phyloP scores from a whole-genome alignment of 176 grass and related monocot species.

The Oropetium thomaeum region DNA sequence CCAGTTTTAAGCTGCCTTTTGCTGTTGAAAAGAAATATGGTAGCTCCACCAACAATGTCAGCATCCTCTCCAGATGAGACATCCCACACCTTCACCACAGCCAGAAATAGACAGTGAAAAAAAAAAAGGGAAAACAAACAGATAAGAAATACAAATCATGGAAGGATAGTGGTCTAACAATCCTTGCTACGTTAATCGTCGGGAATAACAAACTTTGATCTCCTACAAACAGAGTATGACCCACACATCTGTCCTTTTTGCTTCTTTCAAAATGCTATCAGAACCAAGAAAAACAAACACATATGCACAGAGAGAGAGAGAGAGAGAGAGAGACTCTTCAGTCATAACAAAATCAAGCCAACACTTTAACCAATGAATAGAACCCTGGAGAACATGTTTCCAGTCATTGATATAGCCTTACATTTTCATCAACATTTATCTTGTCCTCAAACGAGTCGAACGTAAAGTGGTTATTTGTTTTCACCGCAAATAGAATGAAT shows the following conservation, averaged over 20 bases:
- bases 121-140: background rate
- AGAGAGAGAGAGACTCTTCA: too few species aligned
- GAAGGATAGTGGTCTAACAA: background rate
- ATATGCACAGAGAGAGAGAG: too few species aligned
- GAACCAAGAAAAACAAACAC: background rate
- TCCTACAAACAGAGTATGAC: background rate
- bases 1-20: slow-evolving; percentile 93
- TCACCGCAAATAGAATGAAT: background rate
- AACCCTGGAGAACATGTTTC: background rate
- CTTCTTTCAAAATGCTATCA: background rate
- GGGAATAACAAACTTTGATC: background rate
- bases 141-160: background rate
- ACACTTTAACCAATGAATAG: background rate
- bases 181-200: background rate
- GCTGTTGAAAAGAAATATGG: slow-evolving; percentile 89
- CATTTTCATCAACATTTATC: background rate
- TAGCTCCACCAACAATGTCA: slow-evolving; percentile 62
- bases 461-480: background rate
- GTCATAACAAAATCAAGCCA: background rate
- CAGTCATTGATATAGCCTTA: background rate
- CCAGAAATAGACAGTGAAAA: background rate
- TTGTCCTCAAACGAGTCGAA: background rate
- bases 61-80: slow-evolving; percentile 56
- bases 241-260: background rate
- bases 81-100: slow-evolving; percentile 67